Base-by-base conservation (phyloP, 2,329 filamentous ascomycete genomes). In the Torrubiellomyces zombiae region DNA sequence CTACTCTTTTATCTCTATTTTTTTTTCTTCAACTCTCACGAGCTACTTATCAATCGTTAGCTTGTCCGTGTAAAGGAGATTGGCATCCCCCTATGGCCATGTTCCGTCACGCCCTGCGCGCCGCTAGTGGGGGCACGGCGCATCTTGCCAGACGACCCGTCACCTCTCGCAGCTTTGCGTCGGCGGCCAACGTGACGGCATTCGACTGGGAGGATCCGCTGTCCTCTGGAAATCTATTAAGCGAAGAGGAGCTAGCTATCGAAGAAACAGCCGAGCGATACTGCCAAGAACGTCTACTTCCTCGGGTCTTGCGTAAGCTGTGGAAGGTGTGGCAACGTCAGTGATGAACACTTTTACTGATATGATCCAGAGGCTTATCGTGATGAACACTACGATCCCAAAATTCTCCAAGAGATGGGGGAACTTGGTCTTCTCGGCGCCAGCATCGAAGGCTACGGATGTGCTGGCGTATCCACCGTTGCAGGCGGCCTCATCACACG, bases 181-280 rank as follows among this genome's bases (percentile, higher is more conserved):
- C 51, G 8, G 40, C 46, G 15, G 31, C 38, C 18, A 34, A 34
- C 11, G 38, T 38, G 14, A 40, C 49, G 4, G 36, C 38, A 12
- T 95, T 94, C 50, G 73, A 92, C 49, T 98, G 89, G 86, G 68
- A 89, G 48, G 89, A 98, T 45, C 85, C 89, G 12, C 60, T 98
- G 30, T 66, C 64, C 14, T 63, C 75, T 18, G 73, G 71, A 41
- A 76, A 71, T 42, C 55, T 93, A 21, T 67, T 83, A 42, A 93
- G 83, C 1, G 80, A 92, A 36, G 89, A 98, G 31, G 89, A 98
- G 51, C 47, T 81, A 35, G 82, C 85, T 9, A 86, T 98, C 37
- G 65, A 77, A 20, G 82, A 94, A 41, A 92, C 82, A 5, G 86
- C 86, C 17, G 79, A 92, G 51, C 68, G 80, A 32, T 98, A 95